phyloP scores from a whole-genome alignment of 257 asterid genomes.

The Solanum pinnatisectum region DNA sequence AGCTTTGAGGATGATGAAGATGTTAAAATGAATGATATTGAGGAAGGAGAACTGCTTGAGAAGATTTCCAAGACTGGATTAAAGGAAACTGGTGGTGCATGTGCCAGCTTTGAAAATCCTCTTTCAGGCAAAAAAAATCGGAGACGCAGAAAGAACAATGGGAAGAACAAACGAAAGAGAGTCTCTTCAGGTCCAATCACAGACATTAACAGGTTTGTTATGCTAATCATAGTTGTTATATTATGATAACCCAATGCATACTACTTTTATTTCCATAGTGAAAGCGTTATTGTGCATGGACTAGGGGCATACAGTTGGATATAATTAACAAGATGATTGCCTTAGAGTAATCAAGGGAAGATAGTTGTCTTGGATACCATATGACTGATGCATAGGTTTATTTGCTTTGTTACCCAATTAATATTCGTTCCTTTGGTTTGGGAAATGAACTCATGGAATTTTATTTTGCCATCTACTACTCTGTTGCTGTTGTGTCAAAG shows the following conservation, averaged over 20 bases:
- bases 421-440: background rate
- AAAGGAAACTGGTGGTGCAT: constrained; percentile 30
- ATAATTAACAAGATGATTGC: background rate
- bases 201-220: constrained; percentile 48
- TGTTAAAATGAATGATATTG: constrained; percentile 77
- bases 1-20: constrained; percentile 39
- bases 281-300: background rate
- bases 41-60: constrained; percentile 69
- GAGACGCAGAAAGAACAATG: constrained; percentile 42
- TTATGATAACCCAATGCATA: background rate
- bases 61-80: constrained; percentile 24
- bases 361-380: background rate
- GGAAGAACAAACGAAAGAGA: constrained; percentile 46
- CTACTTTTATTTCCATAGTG: background rate
- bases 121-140: constrained; percentile 17
- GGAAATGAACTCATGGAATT: background rate
- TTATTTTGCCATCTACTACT: background rate
- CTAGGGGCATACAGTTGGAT: background rate
- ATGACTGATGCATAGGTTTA: background rate
- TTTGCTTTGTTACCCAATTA: background rate
- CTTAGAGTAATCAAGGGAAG: background rate
- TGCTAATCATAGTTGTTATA: background rate
- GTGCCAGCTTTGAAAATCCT: constrained; percentile 19
- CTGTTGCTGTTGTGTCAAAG: background rate
- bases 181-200: constrained; percentile 37